A percentile compares a stretch with the other conserved stretches of the same genome.
Evolutionary conservation across 169 alveolate genomes (phyloP).

Genomic region (Plasmodium inui): DNA sequence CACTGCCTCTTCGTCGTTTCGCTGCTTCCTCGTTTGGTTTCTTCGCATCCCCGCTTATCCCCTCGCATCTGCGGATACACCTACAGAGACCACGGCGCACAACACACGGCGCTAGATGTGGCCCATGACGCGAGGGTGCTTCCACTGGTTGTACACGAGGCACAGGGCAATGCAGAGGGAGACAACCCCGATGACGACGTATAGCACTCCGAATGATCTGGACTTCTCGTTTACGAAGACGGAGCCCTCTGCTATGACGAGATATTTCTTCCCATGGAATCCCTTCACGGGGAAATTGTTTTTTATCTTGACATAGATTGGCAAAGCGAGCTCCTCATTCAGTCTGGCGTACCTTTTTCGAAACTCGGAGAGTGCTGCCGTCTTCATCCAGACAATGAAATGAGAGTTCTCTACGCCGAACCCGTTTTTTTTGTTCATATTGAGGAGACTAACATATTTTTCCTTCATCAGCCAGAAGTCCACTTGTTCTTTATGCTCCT

Average conservation of each 20-base stretch:
- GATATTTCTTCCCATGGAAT: constrained; percentile 84
- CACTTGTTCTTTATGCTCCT: constrained; percentile 18
- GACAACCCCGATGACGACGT: constrained; percentile 27
- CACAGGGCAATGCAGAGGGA: constrained; percentile 41
- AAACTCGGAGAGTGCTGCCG: constrained; percentile 85
- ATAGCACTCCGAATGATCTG: constrained; percentile 44
- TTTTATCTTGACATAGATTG: constrained; percentile 79
- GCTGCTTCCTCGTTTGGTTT: background rate
- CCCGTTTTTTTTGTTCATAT: constrained; percentile 84
- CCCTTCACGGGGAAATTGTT: constrained; percentile 78
- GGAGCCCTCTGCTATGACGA: constrained; percentile 77
- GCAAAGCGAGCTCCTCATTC: constrained; percentile 80
- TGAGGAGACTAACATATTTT: constrained; percentile 14
- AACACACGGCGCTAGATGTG: constrained; percentile 1
- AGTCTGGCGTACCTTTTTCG: constrained; percentile 86
- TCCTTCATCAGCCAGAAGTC: constrained; percentile 75
- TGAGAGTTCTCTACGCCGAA: constrained; percentile 88
- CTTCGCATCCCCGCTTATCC: background rate
- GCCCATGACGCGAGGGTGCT: constrained; percentile 46
- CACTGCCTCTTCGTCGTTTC: background rate
- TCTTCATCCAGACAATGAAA: constrained; percentile 89
- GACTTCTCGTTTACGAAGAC: constrained; percentile 52
- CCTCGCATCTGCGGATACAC: no score
- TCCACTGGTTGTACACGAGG: constrained; percentile 43
- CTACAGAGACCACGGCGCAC: no score